A percentile compares a stretch with the other conserved stretches of the same genome.
Conservation (phyloP, 208 protist species). For the Trypanosoma theileri region DNA sequence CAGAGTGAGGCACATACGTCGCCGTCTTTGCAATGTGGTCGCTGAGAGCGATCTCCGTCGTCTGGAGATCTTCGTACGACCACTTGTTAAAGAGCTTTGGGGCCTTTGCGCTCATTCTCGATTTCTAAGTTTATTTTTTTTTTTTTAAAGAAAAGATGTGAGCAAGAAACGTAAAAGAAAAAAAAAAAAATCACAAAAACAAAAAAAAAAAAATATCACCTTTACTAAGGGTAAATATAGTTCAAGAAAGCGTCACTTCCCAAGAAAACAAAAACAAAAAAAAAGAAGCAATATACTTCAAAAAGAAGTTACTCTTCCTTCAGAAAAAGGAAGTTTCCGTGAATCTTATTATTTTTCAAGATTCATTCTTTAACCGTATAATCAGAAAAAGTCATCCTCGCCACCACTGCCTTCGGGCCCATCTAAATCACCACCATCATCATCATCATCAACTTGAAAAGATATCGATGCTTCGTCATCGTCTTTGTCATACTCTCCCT, state of each 20-base stretch:
- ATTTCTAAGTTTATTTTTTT: background rate
- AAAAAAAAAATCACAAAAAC: background rate
- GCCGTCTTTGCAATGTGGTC: constrained; percentile 98
- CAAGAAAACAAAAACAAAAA: too few species aligned
- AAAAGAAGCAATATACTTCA: too few species aligned
- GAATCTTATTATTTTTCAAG: too few species aligned
- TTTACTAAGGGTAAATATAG: too few species aligned
- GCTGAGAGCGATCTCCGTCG: constrained; percentile 87
- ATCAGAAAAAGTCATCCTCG: constrained; percentile 49
- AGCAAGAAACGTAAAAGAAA: background rate
- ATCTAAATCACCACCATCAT: constrained; percentile 49
- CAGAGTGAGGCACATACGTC: constrained; percentile 98
- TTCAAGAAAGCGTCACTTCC: too few species aligned
- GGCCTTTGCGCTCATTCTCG: constrained; percentile 71
- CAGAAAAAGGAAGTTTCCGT: too few species aligned
- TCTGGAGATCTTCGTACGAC: constrained; percentile 82
- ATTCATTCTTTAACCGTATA: too few species aligned
- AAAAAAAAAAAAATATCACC: constrained; percentile 14
- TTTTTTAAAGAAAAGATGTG: background rate
- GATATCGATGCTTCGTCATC: constrained; percentile 51
- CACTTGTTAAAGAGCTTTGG: constrained; percentile 93
- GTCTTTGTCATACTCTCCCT: constrained; percentile 43
- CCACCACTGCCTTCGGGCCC: constrained; percentile 39
- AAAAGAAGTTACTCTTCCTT: too few species aligned
- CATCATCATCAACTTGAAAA: constrained; percentile 62